Conservation (phyloP, 2,329 filamentous ascomycete species). For the Colletotrichum chlorophyti region DNA sequence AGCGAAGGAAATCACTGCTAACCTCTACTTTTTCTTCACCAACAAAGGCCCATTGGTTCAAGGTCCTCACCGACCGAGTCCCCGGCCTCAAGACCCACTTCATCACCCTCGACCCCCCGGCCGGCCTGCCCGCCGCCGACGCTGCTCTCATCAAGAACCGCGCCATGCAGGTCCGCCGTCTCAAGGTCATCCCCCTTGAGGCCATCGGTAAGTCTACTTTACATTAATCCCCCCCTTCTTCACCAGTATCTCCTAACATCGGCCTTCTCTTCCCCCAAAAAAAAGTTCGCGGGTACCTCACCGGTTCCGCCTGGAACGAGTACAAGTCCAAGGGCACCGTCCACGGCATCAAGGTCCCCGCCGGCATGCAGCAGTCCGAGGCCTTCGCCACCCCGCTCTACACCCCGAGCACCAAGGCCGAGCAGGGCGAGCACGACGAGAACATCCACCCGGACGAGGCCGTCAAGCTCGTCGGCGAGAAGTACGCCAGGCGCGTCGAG, state of each 20-base stretch:
- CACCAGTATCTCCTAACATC: slow-evolving; percentile 18
- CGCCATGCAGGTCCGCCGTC: slow-evolving; percentile 78
- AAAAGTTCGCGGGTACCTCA: slow-evolving; percentile 92
- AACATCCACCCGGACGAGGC: slow-evolving; percentile 80
- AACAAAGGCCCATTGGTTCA: slow-evolving; percentile 58
- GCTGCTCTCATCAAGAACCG: slow-evolving; percentile 64
- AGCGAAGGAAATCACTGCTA: no score
- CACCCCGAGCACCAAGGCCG: slow-evolving; percentile 87
- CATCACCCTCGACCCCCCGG: slow-evolving; percentile 50
- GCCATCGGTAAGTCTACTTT: slow-evolving; percentile 58
- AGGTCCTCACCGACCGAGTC: slow-evolving; percentile 50
- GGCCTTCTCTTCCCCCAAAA: not conserved
- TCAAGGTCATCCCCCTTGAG: slow-evolving; percentile 80
- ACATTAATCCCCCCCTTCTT: not conserved
- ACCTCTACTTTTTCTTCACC: not conserved
- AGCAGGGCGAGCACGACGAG: slow-evolving; percentile 78
- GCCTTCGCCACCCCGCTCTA: slow-evolving; percentile 70
- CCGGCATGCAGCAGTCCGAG: slow-evolving; percentile 74
- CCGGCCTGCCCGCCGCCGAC: slow-evolving; percentile 47
- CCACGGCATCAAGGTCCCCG: slow-evolving; percentile 74
- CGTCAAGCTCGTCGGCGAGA: slow-evolving; percentile 67
- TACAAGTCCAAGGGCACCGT: slow-evolving; percentile 77
- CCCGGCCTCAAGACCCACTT: slow-evolving; percentile 61
- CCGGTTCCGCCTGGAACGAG: slow-evolving; percentile 84
- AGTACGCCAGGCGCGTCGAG: slow-evolving; percentile 70